A percentile compares a stretch with the other conserved stretches of the same genome.
These are phyloP conservation scores for Dothideomycetes sp. DNA, from an alignment of 2,329 filamentous ascomycete genomes.

Conservation along the genomic window DNA sequence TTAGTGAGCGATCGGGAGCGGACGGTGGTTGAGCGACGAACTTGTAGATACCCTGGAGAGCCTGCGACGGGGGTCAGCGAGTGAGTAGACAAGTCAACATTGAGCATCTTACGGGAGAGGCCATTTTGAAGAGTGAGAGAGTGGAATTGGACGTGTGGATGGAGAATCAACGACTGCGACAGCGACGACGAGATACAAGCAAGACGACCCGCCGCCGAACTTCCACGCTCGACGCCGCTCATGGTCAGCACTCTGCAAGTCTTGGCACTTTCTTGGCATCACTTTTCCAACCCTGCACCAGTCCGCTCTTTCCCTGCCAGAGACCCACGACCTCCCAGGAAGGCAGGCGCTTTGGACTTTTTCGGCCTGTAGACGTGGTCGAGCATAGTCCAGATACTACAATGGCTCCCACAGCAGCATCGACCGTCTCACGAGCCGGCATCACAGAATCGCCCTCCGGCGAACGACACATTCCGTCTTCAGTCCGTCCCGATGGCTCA, in stretches of 20 bases:
- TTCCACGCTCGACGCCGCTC: not conserved
- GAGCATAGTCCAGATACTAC: no score
- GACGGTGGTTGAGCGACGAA: constrained; percentile 25
- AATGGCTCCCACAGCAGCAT: constrained; percentile 45
- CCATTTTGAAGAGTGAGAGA: constrained; percentile 37
- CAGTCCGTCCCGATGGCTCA: constrained; percentile 75
- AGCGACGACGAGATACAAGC: not conserved
- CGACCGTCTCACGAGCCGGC: constrained; percentile 51
- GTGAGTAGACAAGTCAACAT: not conserved
- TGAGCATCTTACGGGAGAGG: constrained; percentile 25
- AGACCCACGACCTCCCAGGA: no score
- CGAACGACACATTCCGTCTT: constrained; percentile 81
- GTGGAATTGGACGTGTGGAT: constrained; percentile 42
- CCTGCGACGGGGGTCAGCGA: constrained; percentile 15
- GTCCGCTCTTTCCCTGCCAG: no score
- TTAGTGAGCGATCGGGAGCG: constrained; percentile 17
- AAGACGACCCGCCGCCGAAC: not conserved
- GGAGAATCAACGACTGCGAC: constrained; percentile 2
- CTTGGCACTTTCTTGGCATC: constrained; percentile 14
- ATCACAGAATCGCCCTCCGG: constrained; percentile 67
- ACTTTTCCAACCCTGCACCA: no score
- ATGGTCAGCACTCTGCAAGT: constrained; percentile 7
- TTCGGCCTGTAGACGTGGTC: no score
- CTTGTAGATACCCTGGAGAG: constrained; percentile 47
- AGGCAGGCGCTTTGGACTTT: no score